These are phyloP conservation scores for Brassica rapa DNA, from an alignment of 345 rosid species.

Conservation along the genomic window DNA sequence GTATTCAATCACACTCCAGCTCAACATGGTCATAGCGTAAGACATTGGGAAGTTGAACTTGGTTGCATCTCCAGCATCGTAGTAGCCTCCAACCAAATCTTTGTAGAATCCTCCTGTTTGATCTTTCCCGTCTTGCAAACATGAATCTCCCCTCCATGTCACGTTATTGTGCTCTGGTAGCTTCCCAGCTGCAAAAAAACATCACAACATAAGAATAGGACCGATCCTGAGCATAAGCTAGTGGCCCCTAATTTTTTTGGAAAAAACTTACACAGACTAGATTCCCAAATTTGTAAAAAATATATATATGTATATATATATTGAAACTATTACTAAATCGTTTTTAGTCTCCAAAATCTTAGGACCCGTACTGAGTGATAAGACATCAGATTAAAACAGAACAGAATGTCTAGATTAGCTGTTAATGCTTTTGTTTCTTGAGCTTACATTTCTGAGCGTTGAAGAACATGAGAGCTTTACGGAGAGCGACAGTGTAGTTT, in stretches of 20 bases:
- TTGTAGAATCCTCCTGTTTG: conserved; percentile 39
- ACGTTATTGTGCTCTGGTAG: conserved; percentile 76
- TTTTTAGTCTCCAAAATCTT: too few relatives aligned
- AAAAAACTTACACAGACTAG: too few relatives aligned
- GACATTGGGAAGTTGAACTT: conserved; percentile 83
- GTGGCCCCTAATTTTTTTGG: neutral
- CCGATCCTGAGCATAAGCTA: too few relatives aligned
- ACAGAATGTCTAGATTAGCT: neutral
- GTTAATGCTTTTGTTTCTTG: neutral
- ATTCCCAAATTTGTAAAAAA: too few relatives aligned
- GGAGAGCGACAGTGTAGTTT: conserved; percentile 82
- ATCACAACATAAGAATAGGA: neutral
- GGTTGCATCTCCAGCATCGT: conserved; percentile 94
- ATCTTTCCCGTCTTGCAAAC: conserved; percentile 75
- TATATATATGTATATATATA: too few relatives aligned
- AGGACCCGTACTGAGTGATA: too few relatives aligned
- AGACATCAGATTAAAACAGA: neutral
- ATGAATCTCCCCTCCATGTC: conserved; percentile 80
- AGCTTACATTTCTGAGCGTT: conserved; percentile 76
- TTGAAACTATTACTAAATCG: too few relatives aligned
- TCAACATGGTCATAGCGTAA: conserved; percentile 87
- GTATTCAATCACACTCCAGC: conserved; percentile 98
- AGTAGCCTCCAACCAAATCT: conserved; percentile 80
- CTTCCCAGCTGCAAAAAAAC: conserved; percentile 61
- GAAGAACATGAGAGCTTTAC: conserved; percentile 89